Percentiles rank a stretch among this genome's conserved stretches.
phyloP scores from a whole-genome alignment of 2,329 filamentous ascomycete species.

The Cladophialophora yegresii region DNA sequence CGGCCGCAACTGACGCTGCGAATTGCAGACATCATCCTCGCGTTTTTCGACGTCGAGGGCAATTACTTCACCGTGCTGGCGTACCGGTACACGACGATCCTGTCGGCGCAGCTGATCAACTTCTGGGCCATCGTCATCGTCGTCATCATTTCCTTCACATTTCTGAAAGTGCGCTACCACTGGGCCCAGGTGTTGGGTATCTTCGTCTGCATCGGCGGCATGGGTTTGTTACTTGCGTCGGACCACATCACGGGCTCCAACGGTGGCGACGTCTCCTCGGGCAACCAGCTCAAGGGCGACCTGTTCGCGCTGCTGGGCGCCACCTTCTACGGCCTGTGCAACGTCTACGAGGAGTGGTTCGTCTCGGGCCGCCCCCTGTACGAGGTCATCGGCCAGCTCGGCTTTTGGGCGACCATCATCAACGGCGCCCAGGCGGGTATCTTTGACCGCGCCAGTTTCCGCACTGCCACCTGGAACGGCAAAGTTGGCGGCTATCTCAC shows the following conservation, averaged over 20 bases:
- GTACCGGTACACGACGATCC: slow-evolving; percentile 87
- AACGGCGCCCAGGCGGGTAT: slow-evolving; percentile 88
- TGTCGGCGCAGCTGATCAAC: slow-evolving; percentile 93
- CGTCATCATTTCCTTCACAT: slow-evolving; percentile 76
- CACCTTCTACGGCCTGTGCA: slow-evolving; percentile 85
- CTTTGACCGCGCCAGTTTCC: slow-evolving; percentile 79
- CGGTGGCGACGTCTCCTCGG: slow-evolving; percentile 57
- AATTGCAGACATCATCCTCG: slow-evolving; percentile 70
- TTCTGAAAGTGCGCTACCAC: slow-evolving; percentile 88
- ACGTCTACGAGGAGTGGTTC: slow-evolving; percentile 92
- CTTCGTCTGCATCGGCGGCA: slow-evolving; percentile 84
- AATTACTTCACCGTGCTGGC: slow-evolving; percentile 98
- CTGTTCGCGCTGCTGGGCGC: slow-evolving; percentile 87
- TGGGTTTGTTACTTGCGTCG: slow-evolving; percentile 80
- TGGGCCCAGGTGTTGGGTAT: slow-evolving; percentile 82
- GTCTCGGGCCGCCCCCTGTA: slow-evolving; percentile 84
- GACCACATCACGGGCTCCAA: slow-evolving; percentile 80
- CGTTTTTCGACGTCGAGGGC: slow-evolving; percentile 91
- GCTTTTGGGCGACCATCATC: slow-evolving; percentile 84
- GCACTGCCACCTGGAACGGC: slow-evolving; percentile 64
- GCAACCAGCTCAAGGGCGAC: slow-evolving; percentile 84
- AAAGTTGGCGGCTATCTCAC: slow-evolving; percentile 76
- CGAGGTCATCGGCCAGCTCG: slow-evolving; percentile 89
- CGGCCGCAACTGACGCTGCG: neutral
- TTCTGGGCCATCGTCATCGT: slow-evolving; percentile 98